These are phyloP conservation scores for Colletotrichum tabaci DNA, from an alignment of 2,329 filamentous ascomycete genomes.

Conservation along the genomic window DNA sequence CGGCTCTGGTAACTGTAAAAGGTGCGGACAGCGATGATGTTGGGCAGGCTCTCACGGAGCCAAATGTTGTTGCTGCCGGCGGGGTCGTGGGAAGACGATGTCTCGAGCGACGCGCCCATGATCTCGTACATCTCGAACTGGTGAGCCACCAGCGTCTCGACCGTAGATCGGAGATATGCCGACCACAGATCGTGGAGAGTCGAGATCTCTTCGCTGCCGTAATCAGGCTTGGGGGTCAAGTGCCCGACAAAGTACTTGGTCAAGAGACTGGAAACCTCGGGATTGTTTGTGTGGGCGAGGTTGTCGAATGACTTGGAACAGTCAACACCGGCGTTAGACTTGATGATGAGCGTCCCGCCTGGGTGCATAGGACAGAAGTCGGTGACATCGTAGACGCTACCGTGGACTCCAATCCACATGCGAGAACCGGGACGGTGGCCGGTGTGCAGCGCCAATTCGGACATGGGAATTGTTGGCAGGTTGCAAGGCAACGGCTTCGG, in stretches of 20 bases:
- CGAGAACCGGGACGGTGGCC: slow-evolving; percentile 62
- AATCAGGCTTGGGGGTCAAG: slow-evolving; percentile 65
- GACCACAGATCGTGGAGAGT: slow-evolving; percentile 65
- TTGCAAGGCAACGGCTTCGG: slow-evolving; percentile 67
- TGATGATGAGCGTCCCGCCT: slow-evolving; percentile 67
- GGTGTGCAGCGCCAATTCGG: slow-evolving; percentile 64
- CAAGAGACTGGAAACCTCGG: slow-evolving; percentile 66
- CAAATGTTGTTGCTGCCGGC: slow-evolving; percentile 54
- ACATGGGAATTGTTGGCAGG: slow-evolving; percentile 64
- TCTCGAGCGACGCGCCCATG: slow-evolving; percentile 54
- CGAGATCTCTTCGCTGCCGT: slow-evolving; percentile 58
- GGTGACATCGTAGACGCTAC: slow-evolving; percentile 67
- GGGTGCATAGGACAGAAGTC: slow-evolving; percentile 69
- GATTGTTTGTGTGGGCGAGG: slow-evolving; percentile 69
- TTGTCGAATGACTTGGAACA: slow-evolving; percentile 68
- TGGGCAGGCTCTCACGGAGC: slow-evolving; percentile 62
- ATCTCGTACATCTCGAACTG: slow-evolving; percentile 69
- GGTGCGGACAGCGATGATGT: slow-evolving; percentile 64
- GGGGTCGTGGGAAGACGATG: slow-evolving; percentile 28
- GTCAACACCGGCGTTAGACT: slow-evolving; percentile 69
- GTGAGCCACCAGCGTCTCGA: slow-evolving; percentile 67
- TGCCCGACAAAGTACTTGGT: slow-evolving; percentile 70
- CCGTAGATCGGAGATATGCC: slow-evolving; percentile 62
- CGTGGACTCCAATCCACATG: slow-evolving; percentile 68
- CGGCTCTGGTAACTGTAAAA: slow-evolving; percentile 69